Evolutionary conservation across 768 basidiomycete species (phyloP), one percentile per base, ranked within the genome.

Genomic region (Hysterangium stoloniferum): DNA sequence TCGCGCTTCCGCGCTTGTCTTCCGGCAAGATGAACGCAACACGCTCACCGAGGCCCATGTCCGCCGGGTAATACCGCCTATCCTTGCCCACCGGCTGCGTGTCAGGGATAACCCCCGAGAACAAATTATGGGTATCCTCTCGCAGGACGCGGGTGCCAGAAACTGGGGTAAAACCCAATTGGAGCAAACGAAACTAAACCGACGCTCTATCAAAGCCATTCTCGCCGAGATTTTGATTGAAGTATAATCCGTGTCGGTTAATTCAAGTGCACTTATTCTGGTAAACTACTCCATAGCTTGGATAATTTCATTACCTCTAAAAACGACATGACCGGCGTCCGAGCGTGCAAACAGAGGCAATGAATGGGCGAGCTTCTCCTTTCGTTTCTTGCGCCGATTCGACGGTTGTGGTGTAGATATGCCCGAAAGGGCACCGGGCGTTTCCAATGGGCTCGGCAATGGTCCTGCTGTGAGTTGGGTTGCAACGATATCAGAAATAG

Each of bases 61-160:
- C 55, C 83, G 83, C 50, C 74, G 84, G 52, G 79, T 87, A 25
- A 76, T 86, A 55, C 84, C 84, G 31, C 68, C 84, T 19, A 78
- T 82, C 0, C 73, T 90, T 27, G 81, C 83, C 6, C 88, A 91
- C 66, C 81, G 88, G 9, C 60, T 91, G 53, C 71, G 82, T 44
- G 75, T 86, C 49, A 72, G 86, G 32, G 75, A 80, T 60, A 78
- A 84, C 1, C 83, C 83, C 1, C 70, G 78, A 52, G 83, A 86
- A 52, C 84, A 89, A 61, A 64, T 86, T 17, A 51, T 51, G 49
- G 49, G 49, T 33, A 32, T 43, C 19, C 28, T 51, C 22, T 51
- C 38, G 49, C 31, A 38, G 25, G 49, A 35, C 5, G 49, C 49
- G 13, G 49, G 49, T 6, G 27, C 43, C 13, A 31, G 29, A 28